These are phyloP conservation scores for Monosporascus cannonballus DNA, from an alignment of 2,329 filamentous ascomycete genomes.

Conservation along the genomic window DNA sequence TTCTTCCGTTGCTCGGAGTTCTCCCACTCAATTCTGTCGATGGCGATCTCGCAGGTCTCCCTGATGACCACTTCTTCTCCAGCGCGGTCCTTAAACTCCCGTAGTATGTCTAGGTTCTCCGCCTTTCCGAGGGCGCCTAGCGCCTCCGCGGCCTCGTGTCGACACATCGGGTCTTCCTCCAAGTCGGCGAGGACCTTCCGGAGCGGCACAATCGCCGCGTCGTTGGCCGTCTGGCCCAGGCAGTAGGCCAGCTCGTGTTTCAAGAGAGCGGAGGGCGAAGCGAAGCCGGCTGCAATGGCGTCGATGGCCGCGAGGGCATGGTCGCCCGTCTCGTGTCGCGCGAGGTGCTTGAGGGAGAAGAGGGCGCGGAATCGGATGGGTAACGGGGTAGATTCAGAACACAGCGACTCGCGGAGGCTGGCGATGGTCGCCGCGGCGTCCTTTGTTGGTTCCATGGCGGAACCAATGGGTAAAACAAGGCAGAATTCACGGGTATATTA, in stretches of 20 bases:
- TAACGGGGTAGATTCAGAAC: slow-evolving; percentile 74
- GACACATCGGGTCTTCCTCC: slow-evolving; percentile 87
- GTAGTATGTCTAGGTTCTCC: slow-evolving; percentile 68
- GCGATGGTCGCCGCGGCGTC: slow-evolving; percentile 40
- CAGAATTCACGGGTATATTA: background rate
- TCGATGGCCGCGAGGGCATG: slow-evolving; percentile 55
- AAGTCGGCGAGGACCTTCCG: slow-evolving; percentile 68
- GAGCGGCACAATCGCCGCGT: slow-evolving; percentile 66
- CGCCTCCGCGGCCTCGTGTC: slow-evolving; percentile 94
- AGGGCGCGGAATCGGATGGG: slow-evolving; percentile 90
- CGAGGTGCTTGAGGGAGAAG: slow-evolving; percentile 94
- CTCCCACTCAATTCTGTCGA: slow-evolving; percentile 92
- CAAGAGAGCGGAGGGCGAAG: slow-evolving; percentile 78
- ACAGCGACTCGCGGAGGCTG: slow-evolving; percentile 68
- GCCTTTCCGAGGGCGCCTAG: slow-evolving; percentile 78
- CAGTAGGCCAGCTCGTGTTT: slow-evolving; percentile 99
- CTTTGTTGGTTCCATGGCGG: slow-evolving; percentile 16
- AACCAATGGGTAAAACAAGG: background rate
- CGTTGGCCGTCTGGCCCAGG: slow-evolving; percentile 81
- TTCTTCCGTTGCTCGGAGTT: slow-evolving; percentile 63
- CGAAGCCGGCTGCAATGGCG: slow-evolving; percentile 83
- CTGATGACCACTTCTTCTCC: slow-evolving; percentile 76
- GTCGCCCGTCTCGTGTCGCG: slow-evolving; percentile 59
- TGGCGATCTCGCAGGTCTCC: slow-evolving; percentile 95
- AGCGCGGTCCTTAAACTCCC: slow-evolving; percentile 64